phyloP scores from a whole-genome alignment of 2,329 filamentous ascomycete genomes.

The Penicillium sp. region DNA sequence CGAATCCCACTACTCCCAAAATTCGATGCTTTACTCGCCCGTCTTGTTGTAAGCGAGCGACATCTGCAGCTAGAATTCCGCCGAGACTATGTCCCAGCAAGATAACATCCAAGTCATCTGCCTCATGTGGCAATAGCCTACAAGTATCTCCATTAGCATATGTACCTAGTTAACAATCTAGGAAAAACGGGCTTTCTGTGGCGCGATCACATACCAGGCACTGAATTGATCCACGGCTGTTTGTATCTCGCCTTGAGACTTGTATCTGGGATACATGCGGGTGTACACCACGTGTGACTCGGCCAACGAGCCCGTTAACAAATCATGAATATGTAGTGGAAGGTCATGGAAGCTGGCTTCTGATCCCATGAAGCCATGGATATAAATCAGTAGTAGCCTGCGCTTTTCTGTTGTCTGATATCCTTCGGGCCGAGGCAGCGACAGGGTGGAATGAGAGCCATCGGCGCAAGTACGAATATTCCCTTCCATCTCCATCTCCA shows the following conservation, averaged over 20 bases:
- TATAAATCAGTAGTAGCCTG: constrained; percentile 72
- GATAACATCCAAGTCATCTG: constrained; percentile 71
- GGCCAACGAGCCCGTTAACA: constrained; percentile 64
- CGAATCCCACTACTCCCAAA: constrained; percentile 76
- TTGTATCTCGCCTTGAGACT: constrained; percentile 49
- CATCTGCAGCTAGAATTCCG: constrained; percentile 76
- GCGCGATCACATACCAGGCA: constrained; percentile 56
- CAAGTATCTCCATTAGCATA: not conserved
- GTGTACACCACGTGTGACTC: constrained; percentile 80
- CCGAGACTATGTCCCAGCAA: constrained; percentile 89
- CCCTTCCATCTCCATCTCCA: constrained; percentile 9
- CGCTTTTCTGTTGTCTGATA: constrained; percentile 31
- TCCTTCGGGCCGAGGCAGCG: constrained; percentile 11
- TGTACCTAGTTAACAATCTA: not conserved
- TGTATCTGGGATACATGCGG: constrained; percentile 57
- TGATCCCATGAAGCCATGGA: constrained; percentile 88
- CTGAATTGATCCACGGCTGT: constrained; percentile 81
- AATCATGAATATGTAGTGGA: constrained; percentile 79
- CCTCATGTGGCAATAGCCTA: constrained; percentile 74
- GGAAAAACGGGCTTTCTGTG: not conserved
- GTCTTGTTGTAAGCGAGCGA: constrained; percentile 58
- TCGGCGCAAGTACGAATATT: constrained; percentile 6
- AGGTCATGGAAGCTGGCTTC: constrained; percentile 86
- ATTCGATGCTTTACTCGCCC: constrained; percentile 63
- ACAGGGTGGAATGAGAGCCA: constrained; percentile 15